Conservation (phyloP, 352 stramenopile species). For the Globisporangium paddicum region DNA sequence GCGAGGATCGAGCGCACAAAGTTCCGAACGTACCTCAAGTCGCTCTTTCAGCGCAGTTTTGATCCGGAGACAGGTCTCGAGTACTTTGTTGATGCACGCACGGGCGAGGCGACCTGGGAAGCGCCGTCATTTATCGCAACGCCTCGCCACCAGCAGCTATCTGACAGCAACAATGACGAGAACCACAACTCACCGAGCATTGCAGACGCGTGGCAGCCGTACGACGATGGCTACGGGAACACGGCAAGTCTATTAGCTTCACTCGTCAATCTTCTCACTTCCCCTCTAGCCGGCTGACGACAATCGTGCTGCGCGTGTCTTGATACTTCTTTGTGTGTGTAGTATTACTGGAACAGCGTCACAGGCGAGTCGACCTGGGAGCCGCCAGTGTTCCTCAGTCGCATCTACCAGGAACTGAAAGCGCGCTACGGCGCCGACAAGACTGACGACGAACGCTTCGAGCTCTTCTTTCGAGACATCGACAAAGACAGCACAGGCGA, state of each 20-base stretch:
- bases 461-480: conserved; percentile 61
- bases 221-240: conserved; percentile 58
- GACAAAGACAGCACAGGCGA: conserved; percentile 52
- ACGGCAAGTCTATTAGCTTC: conserved; percentile 26
- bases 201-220: conserved; percentile 41
- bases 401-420: conserved; percentile 51
- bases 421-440: conserved; percentile 43
- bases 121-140: conserved; percentile 22
- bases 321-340: not conserved
- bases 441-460: conserved; percentile 53
- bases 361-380: conserved; percentile 66
- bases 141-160: not conserved
- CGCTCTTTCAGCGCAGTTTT: conserved; percentile 48
- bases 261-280: not conserved
- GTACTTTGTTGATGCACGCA: conserved; percentile 67
- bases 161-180: conserved; percentile 10
- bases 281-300: not conserved
- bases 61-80: conserved; percentile 33
- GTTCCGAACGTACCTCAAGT: conserved; percentile 48
- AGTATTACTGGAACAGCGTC: conserved; percentile 75
- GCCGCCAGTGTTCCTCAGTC: conserved; percentile 39
- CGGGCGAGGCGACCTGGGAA: conserved; percentile 56
- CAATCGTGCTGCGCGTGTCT: not conserved
- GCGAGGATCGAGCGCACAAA: conserved; percentile 58
- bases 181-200: not conserved